phyloP scores from a whole-genome alignment of 2,329 filamentous ascomycete species.

The Coniochaeta ligniaria region DNA sequence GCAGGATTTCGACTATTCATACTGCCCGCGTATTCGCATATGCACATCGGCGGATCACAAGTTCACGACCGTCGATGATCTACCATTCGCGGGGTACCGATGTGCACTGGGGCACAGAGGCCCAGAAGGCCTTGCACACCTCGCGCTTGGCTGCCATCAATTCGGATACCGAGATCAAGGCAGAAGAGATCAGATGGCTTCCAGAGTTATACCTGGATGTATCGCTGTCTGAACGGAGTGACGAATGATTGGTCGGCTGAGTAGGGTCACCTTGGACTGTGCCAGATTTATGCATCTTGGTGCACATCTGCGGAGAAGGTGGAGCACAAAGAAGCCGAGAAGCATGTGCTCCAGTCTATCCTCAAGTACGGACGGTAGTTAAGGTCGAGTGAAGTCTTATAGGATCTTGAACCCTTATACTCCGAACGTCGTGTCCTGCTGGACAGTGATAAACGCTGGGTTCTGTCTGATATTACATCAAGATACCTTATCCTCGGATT shows the following conservation, averaged over 20 bases:
- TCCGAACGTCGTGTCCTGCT: not conserved
- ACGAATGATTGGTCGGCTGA: not conserved
- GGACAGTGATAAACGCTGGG: not conserved
- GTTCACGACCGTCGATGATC: not conserved
- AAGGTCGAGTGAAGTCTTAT: not conserved
- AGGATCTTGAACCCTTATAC: no score
- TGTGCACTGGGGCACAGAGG: no score
- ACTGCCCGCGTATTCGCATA: not conserved
- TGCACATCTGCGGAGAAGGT: constrained; percentile 1
- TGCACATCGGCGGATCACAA: not conserved
- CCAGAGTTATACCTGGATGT: not conserved
- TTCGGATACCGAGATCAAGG: not conserved
- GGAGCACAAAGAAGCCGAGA: not conserved
- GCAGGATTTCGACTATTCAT: not conserved
- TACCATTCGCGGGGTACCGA: not conserved
- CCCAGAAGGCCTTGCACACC: not conserved
- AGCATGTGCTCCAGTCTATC: not conserved
- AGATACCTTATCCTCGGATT: not conserved
- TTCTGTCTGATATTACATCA: not conserved
- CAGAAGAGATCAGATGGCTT: not conserved
- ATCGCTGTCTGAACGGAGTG: not conserved
- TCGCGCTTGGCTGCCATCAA: not conserved
- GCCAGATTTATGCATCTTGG: not conserved
- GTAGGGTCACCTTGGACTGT: not conserved
- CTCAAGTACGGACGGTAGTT: not conserved